phyloP scores from a whole-genome alignment of 1,284 basidiomycete genomes.

The Pseudozyma thailandica region DNA sequence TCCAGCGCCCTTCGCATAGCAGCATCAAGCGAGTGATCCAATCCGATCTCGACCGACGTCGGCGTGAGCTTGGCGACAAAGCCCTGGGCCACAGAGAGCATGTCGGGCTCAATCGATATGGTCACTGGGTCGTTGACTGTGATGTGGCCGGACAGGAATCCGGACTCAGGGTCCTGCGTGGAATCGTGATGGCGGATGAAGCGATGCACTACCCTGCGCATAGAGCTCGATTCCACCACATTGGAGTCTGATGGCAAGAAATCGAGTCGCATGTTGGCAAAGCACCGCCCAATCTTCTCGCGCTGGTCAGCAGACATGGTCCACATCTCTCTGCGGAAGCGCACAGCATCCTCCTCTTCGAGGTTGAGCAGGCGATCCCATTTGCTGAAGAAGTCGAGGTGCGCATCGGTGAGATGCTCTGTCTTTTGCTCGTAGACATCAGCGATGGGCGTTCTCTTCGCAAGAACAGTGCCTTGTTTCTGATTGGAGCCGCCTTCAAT shows the following conservation, averaged over 20 bases:
- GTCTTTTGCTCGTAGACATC: constrained; percentile 83
- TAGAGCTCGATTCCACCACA: constrained; percentile 15
- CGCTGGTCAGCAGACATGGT: constrained; percentile 84
- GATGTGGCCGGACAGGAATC: constrained; percentile 82
- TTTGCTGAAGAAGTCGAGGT: constrained; percentile 83
- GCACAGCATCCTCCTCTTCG: constrained; percentile 86
- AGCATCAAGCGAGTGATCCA: constrained; percentile 79
- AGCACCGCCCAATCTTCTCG: constrained; percentile 72
- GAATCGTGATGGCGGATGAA: constrained; percentile 71
- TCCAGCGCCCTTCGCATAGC: constrained; percentile 43
- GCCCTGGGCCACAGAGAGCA: constrained; percentile 84
- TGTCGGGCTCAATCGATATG: constrained; percentile 81
- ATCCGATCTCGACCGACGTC: constrained; percentile 77
- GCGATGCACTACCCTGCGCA: constrained; percentile 74
- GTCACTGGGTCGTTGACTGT: constrained; percentile 82
- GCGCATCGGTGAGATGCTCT: constrained; percentile 77
- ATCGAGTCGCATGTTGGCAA: constrained; percentile 67
- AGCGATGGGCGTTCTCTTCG: constrained; percentile 74
- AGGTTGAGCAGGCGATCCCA: constrained; percentile 89
- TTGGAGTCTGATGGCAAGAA: neutral
- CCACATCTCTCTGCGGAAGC: constrained; percentile 92
- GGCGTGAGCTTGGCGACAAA: constrained; percentile 81
- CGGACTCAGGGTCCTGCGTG: constrained; percentile 53
- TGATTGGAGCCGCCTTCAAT: constrained; percentile 4
- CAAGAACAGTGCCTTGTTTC: constrained; percentile 10